Evolutionary conservation across 371 early-diverging fungal species (phyloP).

Genomic region (Mortierella sp.): DNA sequence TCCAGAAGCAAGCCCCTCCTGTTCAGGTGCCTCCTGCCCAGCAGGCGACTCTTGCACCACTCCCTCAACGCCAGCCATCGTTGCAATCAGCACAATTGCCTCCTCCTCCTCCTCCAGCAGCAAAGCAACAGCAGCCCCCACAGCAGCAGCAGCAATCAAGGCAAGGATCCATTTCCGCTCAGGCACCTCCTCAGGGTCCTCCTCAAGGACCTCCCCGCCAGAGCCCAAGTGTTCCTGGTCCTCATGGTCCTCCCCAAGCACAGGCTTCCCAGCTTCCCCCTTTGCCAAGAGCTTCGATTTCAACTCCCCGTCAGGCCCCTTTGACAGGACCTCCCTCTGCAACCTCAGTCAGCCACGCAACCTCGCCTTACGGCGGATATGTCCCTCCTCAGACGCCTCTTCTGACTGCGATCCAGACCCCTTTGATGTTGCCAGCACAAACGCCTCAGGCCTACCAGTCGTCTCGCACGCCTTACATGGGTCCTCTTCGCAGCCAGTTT

Average conservation of each 20-base stretch:
- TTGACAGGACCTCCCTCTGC: constrained; percentile 24
- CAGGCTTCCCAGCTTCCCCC: constrained; percentile 30
- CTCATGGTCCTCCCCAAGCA: constrained; percentile 25
- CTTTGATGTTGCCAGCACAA: constrained; percentile 53
- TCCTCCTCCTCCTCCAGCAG: background rate
- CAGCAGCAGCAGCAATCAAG: constrained; percentile 21
- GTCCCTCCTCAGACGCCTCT: constrained; percentile 47
- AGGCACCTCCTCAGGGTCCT: constrained; percentile 22
- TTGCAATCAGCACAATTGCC: constrained; percentile 23
- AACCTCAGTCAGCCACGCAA: constrained; percentile 21
- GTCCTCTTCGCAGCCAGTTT: constrained; percentile 27
- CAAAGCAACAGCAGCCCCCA: constrained; percentile 25
- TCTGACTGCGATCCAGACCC: constrained; percentile 50
- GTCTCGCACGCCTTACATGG: constrained; percentile 44
- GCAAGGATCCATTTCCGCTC: constrained; percentile 27
- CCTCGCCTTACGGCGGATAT: constrained; percentile 36
- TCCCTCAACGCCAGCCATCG: constrained; percentile 28
- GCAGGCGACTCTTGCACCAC: constrained; percentile 22
- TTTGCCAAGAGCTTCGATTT: constrained; percentile 22
- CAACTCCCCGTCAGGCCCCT: constrained; percentile 35
- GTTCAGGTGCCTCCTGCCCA: constrained; percentile 24
- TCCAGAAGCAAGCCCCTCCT: constrained; percentile 21
- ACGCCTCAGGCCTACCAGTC: constrained; percentile 42
- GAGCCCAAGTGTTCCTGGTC: constrained; percentile 20
- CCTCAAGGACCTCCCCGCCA: constrained; percentile 35